phyloP scores from a whole-genome alignment of 1,284 basidiomycete species.

The Cryptococcus depauperatus region DNA sequence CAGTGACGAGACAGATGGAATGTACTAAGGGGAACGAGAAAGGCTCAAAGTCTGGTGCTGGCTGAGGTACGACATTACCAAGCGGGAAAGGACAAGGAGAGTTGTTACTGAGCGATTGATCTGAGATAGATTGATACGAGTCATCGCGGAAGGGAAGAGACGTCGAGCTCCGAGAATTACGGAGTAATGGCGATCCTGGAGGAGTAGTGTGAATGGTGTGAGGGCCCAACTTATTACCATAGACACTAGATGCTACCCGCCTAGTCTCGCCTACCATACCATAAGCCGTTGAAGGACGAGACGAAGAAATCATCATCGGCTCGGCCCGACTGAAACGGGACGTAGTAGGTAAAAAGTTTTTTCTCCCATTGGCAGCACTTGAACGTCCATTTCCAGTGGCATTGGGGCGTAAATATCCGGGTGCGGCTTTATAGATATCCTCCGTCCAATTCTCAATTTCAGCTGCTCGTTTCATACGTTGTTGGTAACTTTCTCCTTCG shows the following conservation, averaged over 20 bases:
- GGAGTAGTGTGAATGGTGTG: slow-evolving; percentile 50
- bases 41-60: slow-evolving; percentile 81
- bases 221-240: slow-evolving; percentile 37
- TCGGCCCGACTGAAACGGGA: slow-evolving; percentile 78
- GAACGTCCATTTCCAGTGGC: slow-evolving; percentile 42
- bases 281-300: slow-evolving; percentile 65
- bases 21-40: slow-evolving; percentile 94
- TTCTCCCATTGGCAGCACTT: slow-evolving; percentile 45
- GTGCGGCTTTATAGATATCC: slow-evolving; percentile 92
- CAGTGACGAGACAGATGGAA: slow-evolving; percentile 92
- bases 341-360: slow-evolving; percentile 64
- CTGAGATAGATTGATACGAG: slow-evolving; percentile 39
- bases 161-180: slow-evolving; percentile 72
- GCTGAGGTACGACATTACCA: slow-evolving; percentile 84
- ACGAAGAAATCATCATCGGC: slow-evolving; percentile 53
- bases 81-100: slow-evolving; percentile 74
- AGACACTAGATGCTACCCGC: slow-evolving; percentile 37
- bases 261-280: slow-evolving; percentile 44
- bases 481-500: slow-evolving; percentile 83
- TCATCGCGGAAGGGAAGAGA: slow-evolving; percentile 53
- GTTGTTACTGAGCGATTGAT: slow-evolving; percentile 12
- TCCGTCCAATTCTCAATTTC: slow-evolving; percentile 96
- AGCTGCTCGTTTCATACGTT: slow-evolving; percentile 80
- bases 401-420: slow-evolving; percentile 73
- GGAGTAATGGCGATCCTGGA: slow-evolving; percentile 65